phyloP scores from a whole-genome alignment of 805 yeast species.

The Priceomyces medius region DNA sequence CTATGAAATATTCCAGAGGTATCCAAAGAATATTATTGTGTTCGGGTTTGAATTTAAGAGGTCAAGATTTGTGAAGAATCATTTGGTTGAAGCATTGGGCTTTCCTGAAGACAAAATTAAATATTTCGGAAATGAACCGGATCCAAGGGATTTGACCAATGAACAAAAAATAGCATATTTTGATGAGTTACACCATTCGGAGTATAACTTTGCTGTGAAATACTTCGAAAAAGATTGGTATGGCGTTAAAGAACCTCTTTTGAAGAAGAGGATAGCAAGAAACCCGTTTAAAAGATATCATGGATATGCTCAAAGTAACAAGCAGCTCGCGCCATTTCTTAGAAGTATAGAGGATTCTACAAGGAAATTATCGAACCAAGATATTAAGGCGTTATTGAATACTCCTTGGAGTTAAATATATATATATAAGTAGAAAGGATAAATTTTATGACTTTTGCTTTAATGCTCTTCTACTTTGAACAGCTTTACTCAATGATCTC shows the following conservation, averaged over 20 bases:
- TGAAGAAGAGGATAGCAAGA: conserved; percentile 49
- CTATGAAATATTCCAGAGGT: conserved; percentile 42
- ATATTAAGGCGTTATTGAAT: conserved; percentile 8
- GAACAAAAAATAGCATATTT: conserved; percentile 39
- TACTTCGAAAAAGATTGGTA: conserved; percentile 56
- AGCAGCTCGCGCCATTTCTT: conserved; percentile 16
- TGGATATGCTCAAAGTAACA: conserved; percentile 31
- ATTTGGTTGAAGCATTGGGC: conserved; percentile 48
- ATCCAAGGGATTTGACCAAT: conserved; percentile 31
- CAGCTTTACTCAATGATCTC: conserved; percentile 76
- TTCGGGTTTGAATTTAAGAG: conserved; percentile 77
- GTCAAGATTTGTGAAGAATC: conserved; percentile 54
- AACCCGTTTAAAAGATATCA: conserved; percentile 55
- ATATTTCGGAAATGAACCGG: conserved; percentile 61
- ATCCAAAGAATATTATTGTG: conserved; percentile 55
- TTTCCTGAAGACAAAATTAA: conserved; percentile 36
- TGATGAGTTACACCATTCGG: conserved; percentile 46
- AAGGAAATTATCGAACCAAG: conserved; percentile 4
- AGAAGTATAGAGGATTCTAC: conserved; percentile 10
- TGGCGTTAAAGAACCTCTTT: conserved; percentile 48
- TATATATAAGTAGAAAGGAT: conserved; percentile 3
- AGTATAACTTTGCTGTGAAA: conserved; percentile 52
- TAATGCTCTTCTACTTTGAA: conserved; percentile 68
- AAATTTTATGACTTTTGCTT: conserved; percentile 8
- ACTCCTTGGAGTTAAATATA: conserved; percentile 10